phyloP scores from a whole-genome alignment of 257 asterid genomes.

The Nicotiana noctiflora region DNA sequence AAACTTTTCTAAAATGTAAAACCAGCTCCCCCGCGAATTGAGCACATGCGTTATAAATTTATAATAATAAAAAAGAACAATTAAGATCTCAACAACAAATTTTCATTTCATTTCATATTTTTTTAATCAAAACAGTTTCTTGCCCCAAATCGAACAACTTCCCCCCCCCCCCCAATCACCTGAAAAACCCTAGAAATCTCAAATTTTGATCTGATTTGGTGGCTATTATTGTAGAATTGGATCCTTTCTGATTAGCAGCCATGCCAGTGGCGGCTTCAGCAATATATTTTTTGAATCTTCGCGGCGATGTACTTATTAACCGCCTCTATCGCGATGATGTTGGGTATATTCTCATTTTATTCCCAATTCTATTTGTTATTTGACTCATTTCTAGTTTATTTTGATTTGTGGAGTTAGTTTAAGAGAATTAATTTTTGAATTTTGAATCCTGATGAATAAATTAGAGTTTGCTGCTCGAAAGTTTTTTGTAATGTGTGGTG shows the following conservation, averaged over 20 bases:
- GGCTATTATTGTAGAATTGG: not conserved
- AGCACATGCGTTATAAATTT: not conserved
- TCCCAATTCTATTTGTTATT: not conserved
- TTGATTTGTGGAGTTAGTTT: not conserved
- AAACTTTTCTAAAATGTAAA: not conserved
- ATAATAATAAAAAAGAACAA: not conserved
- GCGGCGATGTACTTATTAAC: slow-evolving; percentile 97
- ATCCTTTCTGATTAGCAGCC: slow-evolving; percentile 16
- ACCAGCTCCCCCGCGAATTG: not conserved
- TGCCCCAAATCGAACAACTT: not conserved
- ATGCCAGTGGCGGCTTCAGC: slow-evolving; percentile 99
- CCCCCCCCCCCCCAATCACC: not conserved
- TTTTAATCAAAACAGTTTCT: not conserved
- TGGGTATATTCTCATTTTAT: slow-evolving; percentile 40
- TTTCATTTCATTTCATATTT: not conserved
- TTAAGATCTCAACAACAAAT: not conserved
- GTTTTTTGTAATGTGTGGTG: not conserved
- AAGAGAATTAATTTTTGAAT: not conserved
- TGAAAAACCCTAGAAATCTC: slow-evolving; percentile 2
- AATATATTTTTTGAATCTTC: slow-evolving; percentile 86
- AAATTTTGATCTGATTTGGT: not conserved
- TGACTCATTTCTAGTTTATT: not conserved
- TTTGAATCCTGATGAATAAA: not conserved
- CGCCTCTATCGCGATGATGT: slow-evolving; percentile 98
- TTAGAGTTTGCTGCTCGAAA: not conserved